Evolutionary conservation across 2,329 filamentous ascomycete genomes (phyloP).

Genomic region (Elsinoe batatas): DNA sequence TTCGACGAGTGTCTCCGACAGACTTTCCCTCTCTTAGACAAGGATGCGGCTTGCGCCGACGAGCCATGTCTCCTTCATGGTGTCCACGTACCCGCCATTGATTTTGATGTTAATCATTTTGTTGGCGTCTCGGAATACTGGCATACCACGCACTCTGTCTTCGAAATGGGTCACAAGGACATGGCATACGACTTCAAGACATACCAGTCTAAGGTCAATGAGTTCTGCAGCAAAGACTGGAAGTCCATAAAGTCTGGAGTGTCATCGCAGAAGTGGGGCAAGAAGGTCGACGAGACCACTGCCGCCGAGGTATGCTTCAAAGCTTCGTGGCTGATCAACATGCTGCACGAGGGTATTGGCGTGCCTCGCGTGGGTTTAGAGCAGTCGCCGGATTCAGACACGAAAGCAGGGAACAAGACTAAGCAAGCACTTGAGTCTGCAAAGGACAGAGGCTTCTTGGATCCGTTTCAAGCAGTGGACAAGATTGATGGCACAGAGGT

Average conservation of each 20-base stretch:
- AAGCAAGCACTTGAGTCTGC: slow-evolving; percentile 58
- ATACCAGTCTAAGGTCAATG: slow-evolving; percentile 74
- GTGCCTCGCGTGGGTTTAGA: slow-evolving; percentile 74
- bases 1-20: slow-evolving; percentile 76
- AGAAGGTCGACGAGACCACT: slow-evolving; percentile 62
- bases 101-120: slow-evolving; percentile 96
- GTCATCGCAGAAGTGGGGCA: slow-evolving; percentile 56
- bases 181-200: slow-evolving; percentile 82
- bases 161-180: slow-evolving; percentile 63
- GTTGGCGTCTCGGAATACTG: slow-evolving; percentile 97
- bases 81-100: slow-evolving; percentile 85
- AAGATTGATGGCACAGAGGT: slow-evolving; percentile 87
- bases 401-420: slow-evolving; percentile 56
- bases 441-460: slow-evolving; percentile 64
- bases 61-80: slow-evolving; percentile 83
- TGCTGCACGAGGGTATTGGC: slow-evolving; percentile 91
- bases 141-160: slow-evolving; percentile 95
- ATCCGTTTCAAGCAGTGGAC: slow-evolving; percentile 86
- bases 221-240: slow-evolving; percentile 84
- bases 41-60: slow-evolving; percentile 74
- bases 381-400: slow-evolving; percentile 40
- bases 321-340: slow-evolving; percentile 93
- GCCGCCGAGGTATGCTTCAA: slow-evolving; percentile 93
- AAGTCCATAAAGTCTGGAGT: slow-evolving; percentile 59
- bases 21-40: slow-evolving; percentile 79